Percentiles rank a stretch among this genome's conserved stretches.
Conservation (phyloP, 148 eudicot genomes). For the Selenicereus undatus region DNA sequence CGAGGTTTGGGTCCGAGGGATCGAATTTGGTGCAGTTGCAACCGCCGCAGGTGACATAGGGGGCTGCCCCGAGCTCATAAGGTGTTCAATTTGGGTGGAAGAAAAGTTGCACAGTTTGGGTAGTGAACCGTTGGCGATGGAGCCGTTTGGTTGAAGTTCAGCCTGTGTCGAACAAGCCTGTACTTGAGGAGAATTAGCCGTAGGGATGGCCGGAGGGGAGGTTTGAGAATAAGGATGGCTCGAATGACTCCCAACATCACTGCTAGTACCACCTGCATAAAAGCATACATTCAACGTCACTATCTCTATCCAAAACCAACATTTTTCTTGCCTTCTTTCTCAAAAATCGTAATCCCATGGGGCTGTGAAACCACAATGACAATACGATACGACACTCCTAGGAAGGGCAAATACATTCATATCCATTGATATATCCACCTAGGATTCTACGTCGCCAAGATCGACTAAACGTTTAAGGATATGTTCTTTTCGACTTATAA, state of each 20-base stretch:
- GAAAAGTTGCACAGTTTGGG: background rate
- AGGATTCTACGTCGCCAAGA: no score
- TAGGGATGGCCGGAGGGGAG: conserved; percentile 10
- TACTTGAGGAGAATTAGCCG: conserved; percentile 3
- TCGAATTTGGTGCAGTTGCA: background rate
- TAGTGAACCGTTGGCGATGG: background rate
- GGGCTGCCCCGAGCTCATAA: background rate
- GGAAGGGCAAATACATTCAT: no score
- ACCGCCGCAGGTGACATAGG: conserved; percentile 4
- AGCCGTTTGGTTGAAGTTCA: conserved; percentile 4
- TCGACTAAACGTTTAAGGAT: no score
- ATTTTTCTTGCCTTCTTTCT: background rate
- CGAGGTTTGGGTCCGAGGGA: background rate
- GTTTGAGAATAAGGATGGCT: conserved; percentile 22
- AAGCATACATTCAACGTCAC: background rate
- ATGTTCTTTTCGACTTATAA: no score
- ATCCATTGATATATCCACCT: no score
- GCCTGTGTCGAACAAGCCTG: conserved; percentile 15
- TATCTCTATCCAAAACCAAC: background rate
- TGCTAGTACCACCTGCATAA: conserved; percentile 34
- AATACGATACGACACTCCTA: no score
- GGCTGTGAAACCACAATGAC: no score
- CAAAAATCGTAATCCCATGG: no score
- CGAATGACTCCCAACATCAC: conserved; percentile 45
- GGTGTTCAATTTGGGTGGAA: background rate